Evolutionary conservation across 1,139 yeast genomes (phyloP), one percentile per base, ranked within the genome.

Genomic region (Candida glucosophila): DNA sequence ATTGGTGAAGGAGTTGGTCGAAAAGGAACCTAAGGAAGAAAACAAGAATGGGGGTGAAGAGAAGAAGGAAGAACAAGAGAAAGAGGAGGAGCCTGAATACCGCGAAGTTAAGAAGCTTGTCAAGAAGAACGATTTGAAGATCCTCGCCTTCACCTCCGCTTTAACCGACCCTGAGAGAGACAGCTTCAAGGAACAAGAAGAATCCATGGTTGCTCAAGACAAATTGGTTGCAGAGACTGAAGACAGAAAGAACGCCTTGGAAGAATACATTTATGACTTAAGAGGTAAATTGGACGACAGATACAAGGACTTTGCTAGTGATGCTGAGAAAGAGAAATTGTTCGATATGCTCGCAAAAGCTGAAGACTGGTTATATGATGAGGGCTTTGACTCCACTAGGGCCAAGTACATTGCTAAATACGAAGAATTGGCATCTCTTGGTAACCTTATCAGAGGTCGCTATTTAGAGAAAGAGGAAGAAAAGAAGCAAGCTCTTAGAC

Each of bases 361-460:
- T 40, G 98, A 92, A 70, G 95, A 90, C 54, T 90, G 99, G 99
- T 74, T 90, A 51, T 92, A 90, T 61, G 95, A 82, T 36, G 98
- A 85, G 31, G 97, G 98, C 50, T 90, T 82, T 53, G 98, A 90
- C 56, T 75, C 97, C 36, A 70, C 88, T 54, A 88, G 90, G 75
- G 98, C 93, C 46, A 85, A 81, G 60, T 90, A 90, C 71, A 79
- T 92, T 63, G 97, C 98, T 51, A 88, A 82, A 65, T 86, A 88
- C 64, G 98, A 92, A 65, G 98, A 90, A 62, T 77, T 90, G 52
- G 94, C 96, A 26, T 72, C 95, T 27, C 68, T 78, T 47, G 98
- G 98, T 59, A 90, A 92, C 70, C 66, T 90, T 43, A 85, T 90
- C 59, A 82, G 80, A 66, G 97, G 96, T 49, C 80, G 98, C 67